phyloP scores from a whole-genome alignment of 805 yeast species.

The Yamadazyma akitaensis region DNA sequence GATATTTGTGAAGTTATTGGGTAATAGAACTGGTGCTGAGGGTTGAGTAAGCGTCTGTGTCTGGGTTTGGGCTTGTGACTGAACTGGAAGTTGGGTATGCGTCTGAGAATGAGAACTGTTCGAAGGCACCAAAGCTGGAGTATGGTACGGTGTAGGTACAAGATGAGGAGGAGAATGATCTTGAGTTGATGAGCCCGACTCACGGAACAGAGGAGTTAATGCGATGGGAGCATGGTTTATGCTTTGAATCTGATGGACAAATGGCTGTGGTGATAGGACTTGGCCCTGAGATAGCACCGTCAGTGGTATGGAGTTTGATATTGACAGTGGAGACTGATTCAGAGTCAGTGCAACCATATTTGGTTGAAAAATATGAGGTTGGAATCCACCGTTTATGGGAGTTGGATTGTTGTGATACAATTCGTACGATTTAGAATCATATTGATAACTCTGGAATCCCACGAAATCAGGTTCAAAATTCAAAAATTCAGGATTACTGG shows the following conservation, averaged over 20 bases:
- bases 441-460: conserved; percentile 1
- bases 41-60: neutral
- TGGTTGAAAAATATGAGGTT: neutral
- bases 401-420: conserved; percentile 1
- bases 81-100: neutral
- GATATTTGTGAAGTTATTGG: neutral
- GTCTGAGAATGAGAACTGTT: neutral
- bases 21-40: neutral
- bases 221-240: neutral
- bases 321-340: neutral
- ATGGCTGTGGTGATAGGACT: neutral
- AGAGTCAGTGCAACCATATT: neutral
- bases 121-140: neutral
- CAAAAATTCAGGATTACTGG: neutral
- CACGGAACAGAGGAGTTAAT: neutral
- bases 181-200: neutral
- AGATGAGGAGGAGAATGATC: neutral
- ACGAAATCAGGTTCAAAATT: conserved; percentile 2
- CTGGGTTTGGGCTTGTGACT: neutral
- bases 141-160: neutral
- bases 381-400: neutral
- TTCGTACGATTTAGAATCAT: conserved; percentile 2
- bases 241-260: neutral
- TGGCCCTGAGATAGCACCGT: neutral
- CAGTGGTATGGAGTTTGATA: neutral